Evolutionary conservation across 805 yeast species (phyloP).

Genomic region (Tetrapisispora namnaoensis): DNA sequence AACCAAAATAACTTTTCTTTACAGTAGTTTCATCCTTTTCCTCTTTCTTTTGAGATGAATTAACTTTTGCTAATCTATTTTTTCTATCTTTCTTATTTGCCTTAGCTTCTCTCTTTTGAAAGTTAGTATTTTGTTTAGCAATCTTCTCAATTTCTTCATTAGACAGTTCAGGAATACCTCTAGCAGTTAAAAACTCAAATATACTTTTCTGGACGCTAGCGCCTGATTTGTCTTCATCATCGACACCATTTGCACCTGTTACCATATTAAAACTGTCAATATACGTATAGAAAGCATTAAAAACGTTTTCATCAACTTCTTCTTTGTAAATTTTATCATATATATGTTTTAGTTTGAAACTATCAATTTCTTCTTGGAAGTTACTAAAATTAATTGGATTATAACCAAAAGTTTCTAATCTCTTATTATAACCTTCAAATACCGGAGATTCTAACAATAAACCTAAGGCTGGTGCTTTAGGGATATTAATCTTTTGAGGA

Average conservation of each 20-base stretch:
- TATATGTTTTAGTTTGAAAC: conserved; percentile 76
- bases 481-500: conserved; percentile 69
- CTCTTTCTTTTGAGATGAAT: not conserved
- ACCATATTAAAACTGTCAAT: conserved; percentile 62
- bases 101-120: conserved; percentile 1
- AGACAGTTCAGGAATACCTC: conserved; percentile 27
- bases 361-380: conserved; percentile 64
- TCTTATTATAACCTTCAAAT: conserved; percentile 71
- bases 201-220: conserved; percentile 26
- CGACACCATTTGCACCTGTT: conserved; percentile 44
- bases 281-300: conserved; percentile 83
- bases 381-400: conserved; percentile 59
- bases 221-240: conserved; percentile 24
- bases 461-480: conserved; percentile 96
- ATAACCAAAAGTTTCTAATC: conserved; percentile 66
- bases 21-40: not conserved
- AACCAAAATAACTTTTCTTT: conserved; percentile 1
- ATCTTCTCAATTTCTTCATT: not conserved
- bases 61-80: not conserved
- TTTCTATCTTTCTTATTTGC: not conserved
- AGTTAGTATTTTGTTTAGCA: not conserved
- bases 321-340: conserved; percentile 89
- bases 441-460: conserved; percentile 84
- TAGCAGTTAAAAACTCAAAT: conserved; percentile 35
- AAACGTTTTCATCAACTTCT: conserved; percentile 79